Base-by-base conservation (phyloP, 1,284 basidiomycete species). In the Laetiporus sulphureus region DNA sequence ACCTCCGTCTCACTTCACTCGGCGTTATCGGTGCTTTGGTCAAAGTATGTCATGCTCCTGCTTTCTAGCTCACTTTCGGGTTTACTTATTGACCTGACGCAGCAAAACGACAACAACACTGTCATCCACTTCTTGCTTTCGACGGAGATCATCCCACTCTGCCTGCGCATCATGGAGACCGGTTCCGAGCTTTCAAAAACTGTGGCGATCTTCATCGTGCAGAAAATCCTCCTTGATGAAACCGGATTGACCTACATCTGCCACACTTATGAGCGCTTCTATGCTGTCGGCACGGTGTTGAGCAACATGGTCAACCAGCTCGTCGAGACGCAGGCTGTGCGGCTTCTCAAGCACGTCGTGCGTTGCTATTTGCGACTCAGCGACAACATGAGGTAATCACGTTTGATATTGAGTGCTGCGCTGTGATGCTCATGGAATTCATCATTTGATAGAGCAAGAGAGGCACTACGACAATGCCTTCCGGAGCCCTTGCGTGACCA, bases 181-280 rank as follows among this genome's bases (percentile, higher is more conserved):
- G 96, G 96, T 35, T 96, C 93, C 5, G 96, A 99, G 58, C 78
- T 99, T n/a, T 92, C 87, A 50, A 99, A 99, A 69, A 99, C 96
- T 0, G 96, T 99, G 34, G 96, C 96, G 36, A 99, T 99, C 59
- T 99, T 99, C 66, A 99, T 99, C 58, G 96, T 99, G 2, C 96
- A 99, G 65, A 99, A 99, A 72, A 99, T 99, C 53, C 73, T 99
- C 16, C 75, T 99, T 41, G 96, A 99, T 62, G 96, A 99, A 66
- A 93, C 95, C 8, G 95, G 96, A 10, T 68, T 99, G 46, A 94
- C 92, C 21, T 99, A 99, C 65, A 99, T 99, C 59, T 99, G 95
- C 59, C 95, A 99, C 66, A 99, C 96, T 13, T 99, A 99, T 64
- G 96, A 99, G 64, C 79, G 96, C 36, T 99, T 99, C 70, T 99